Conservation (phyloP, 768 basidiomycete genomes). For the Termitomyces sp. region DNA sequence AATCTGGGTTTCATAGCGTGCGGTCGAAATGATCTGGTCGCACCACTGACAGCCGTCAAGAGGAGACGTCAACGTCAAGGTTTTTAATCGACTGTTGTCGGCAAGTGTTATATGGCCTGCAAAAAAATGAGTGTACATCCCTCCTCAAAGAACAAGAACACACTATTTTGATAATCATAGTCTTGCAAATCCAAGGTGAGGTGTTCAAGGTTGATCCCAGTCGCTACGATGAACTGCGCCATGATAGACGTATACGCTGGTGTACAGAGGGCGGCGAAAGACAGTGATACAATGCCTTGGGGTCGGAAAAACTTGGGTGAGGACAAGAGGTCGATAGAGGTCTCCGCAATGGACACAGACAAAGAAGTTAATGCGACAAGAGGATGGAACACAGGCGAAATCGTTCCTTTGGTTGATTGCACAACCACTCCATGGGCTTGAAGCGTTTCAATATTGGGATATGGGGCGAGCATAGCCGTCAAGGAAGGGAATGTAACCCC, state of each 20-base stretch:
- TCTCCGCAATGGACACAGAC: background rate
- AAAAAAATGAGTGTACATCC: background rate
- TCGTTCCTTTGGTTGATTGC: background rate
- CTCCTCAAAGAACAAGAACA: background rate
- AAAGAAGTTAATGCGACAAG: background rate
- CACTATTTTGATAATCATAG: background rate
- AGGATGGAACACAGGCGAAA: background rate
- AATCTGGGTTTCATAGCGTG: background rate
- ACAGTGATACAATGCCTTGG: background rate
- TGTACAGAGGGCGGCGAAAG: background rate
- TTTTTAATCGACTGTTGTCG: background rate
- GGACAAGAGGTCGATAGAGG: background rate
- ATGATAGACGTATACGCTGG: background rate
- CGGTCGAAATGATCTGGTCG: background rate
- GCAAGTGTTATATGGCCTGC: background rate
- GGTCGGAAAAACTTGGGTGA: background rate
- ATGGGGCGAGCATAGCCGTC: background rate
- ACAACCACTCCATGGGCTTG: background rate
- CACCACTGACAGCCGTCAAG: background rate
- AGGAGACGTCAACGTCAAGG: background rate
- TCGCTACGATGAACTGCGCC: background rate
- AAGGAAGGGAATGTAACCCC: background rate
- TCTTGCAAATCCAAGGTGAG: background rate
- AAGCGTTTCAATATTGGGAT: background rate
- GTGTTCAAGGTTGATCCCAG: background rate